phyloP scores from a whole-genome alignment of 306 rosid species.

The Argentina anserina region DNA sequence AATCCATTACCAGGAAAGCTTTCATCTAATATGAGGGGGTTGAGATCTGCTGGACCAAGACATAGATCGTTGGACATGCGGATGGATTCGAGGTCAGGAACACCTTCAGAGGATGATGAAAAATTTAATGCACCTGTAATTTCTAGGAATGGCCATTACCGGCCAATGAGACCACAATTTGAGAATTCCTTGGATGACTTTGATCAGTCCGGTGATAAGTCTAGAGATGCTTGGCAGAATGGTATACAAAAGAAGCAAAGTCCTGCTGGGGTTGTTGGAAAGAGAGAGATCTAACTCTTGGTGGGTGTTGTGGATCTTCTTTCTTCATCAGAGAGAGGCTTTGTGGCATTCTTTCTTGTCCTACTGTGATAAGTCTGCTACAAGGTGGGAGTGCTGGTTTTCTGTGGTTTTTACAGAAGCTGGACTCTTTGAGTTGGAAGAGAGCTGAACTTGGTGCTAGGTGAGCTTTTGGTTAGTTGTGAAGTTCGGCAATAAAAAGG shows the following conservation, averaged over 20 bases:
- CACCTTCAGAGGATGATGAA: slow-evolving; percentile 82
- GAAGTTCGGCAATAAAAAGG: not conserved
- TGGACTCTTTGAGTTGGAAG: not conserved
- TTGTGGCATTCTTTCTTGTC: slow-evolving; percentile 15
- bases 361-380: slow-evolving; percentile 17
- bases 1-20: slow-evolving; percentile 60
- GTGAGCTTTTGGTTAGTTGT: slow-evolving; percentile 9
- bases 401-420: slow-evolving; percentile 4
- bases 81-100: slow-evolving; percentile 65
- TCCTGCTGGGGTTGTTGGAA: slow-evolving; percentile 58
- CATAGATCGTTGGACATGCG: slow-evolving; percentile 73
- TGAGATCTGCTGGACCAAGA: slow-evolving; percentile 70
- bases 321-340: slow-evolving; percentile 14
- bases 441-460: slow-evolving; percentile 18
- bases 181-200: slow-evolving; percentile 69
- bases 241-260: slow-evolving; percentile 73
- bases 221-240: slow-evolving; percentile 73
- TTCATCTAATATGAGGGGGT: slow-evolving; percentile 60
- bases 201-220: slow-evolving; percentile 56
- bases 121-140: slow-evolving; percentile 38
- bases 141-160: slow-evolving; percentile 70
- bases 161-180: slow-evolving; percentile 40
- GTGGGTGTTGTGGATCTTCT: not conserved
- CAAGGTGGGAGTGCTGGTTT: slow-evolving; percentile 20
- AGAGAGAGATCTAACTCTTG: slow-evolving; percentile 55